A percentile compares a stretch with the other conserved stretches of the same genome.
These are phyloP conservation scores for Musa balbisiana DNA, from an alignment of 202 grass and related monocot genomes.

Conservation along the genomic window DNA sequence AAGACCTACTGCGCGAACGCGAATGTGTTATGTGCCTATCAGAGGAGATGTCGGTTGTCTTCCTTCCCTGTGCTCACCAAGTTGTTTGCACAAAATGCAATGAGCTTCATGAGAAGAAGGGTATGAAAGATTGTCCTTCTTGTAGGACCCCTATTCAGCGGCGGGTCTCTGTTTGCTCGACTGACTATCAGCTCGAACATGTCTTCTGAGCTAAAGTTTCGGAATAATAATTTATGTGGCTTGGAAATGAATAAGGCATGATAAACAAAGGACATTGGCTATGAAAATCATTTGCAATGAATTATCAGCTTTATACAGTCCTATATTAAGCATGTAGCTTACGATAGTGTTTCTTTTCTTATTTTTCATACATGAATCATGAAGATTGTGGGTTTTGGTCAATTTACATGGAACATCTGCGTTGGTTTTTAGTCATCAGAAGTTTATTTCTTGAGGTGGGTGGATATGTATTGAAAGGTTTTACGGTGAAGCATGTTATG, in stretches of 20 bases:
- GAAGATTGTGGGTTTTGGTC: too few relatives aligned
- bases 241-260: conserved; percentile 15
- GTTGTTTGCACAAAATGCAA: conserved; percentile 28
- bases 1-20: not conserved
- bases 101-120: conserved; percentile 20
- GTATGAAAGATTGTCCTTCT: conserved; percentile 23
- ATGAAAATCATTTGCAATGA: not conserved
- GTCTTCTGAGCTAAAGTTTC: not conserved
- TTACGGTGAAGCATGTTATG: too few relatives aligned
- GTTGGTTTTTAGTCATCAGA: too few relatives aligned
- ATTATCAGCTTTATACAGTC: not conserved
- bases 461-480: too few relatives aligned
- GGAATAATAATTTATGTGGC: conserved; percentile 5
- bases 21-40: conserved; percentile 26
- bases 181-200: not conserved
- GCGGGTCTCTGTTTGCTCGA: conserved; percentile 13
- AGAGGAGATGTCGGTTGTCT: conserved; percentile 23
- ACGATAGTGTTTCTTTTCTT: not conserved
- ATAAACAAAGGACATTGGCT: not conserved
- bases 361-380: not conserved
- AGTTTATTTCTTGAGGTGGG: too few relatives aligned
- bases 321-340: not conserved
- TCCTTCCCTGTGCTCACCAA: conserved; percentile 28
- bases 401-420: too few relatives aligned
- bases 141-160: conserved; percentile 19